Evolutionary conservation across 306 rosid species (phyloP).

Genomic region (Glycine tomentella): DNA sequence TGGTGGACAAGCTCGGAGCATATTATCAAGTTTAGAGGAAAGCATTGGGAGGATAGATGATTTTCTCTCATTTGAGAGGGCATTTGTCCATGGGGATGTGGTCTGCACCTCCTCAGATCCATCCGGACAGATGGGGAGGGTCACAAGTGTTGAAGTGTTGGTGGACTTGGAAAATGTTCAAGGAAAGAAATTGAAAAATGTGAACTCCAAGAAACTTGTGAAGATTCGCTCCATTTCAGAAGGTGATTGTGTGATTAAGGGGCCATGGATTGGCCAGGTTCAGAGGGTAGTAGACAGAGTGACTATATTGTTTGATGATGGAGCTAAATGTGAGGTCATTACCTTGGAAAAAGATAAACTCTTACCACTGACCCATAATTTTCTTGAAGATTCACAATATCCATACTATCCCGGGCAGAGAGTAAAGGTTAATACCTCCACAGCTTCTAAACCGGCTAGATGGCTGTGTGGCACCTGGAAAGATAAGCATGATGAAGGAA

Average conservation of each 20-base stretch:
- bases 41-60: slow-evolving; percentile 92
- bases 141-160: slow-evolving; percentile 66
- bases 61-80: slow-evolving; percentile 86
- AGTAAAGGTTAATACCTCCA: slow-evolving; percentile 70
- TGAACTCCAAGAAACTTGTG: slow-evolving; percentile 68
- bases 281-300: slow-evolving; percentile 77
- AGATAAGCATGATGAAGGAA: slow-evolving; percentile 76
- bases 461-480: slow-evolving; percentile 65
- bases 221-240: slow-evolving; percentile 83
- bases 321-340: slow-evolving; percentile 68
- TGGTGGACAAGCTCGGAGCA: slow-evolving; percentile 83
- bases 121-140: slow-evolving; percentile 91
- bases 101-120: slow-evolving; percentile 62
- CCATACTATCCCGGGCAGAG: slow-evolving; percentile 97
- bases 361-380: slow-evolving; percentile 64
- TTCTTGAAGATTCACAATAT: slow-evolving; percentile 85
- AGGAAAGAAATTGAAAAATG: slow-evolving; percentile 69
- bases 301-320: slow-evolving; percentile 77
- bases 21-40: slow-evolving; percentile 89
- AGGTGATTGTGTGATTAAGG: slow-evolving; percentile 79
- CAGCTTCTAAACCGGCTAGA: slow-evolving; percentile 68
- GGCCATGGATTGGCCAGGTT: slow-evolving; percentile 92
- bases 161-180: slow-evolving; percentile 79
- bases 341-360: slow-evolving; percentile 71
- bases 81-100: slow-evolving; percentile 81